Conservation (phyloP, 129 eudicot genomes). For the Helianthus annuus region HanXRQr2.0-SUNRISE NC_035446.2:63281251-63281750, state of each 20-base stretch:
- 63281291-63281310: too few species aligned
- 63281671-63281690: conserved; percentile 26
- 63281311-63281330: too few species aligned
- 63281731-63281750: conserved; percentile 18
- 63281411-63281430: too few species aligned
- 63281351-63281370: too few species aligned
- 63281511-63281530: conserved; percentile 21
- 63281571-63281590: conserved; percentile 18
- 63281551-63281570: conserved; percentile 23
- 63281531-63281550: conserved; percentile 33
- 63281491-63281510: conserved; percentile 5
- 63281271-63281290: too few species aligned
- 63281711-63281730: background rate
- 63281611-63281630: conserved; percentile 12
- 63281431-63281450: too few species aligned
- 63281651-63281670: conserved; percentile 12
- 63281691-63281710: background rate
- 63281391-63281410: too few species aligned
- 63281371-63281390: too few species aligned
- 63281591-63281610: conserved; percentile 7
- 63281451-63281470: too few species aligned
- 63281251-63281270: too few species aligned
- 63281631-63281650: conserved; percentile 14
- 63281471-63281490: background rate
- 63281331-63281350: too few species aligned